These are phyloP conservation scores for Penicillium sp. DNA, from an alignment of 2,329 filamentous ascomycete species.

Conservation along the genomic window DNA sequence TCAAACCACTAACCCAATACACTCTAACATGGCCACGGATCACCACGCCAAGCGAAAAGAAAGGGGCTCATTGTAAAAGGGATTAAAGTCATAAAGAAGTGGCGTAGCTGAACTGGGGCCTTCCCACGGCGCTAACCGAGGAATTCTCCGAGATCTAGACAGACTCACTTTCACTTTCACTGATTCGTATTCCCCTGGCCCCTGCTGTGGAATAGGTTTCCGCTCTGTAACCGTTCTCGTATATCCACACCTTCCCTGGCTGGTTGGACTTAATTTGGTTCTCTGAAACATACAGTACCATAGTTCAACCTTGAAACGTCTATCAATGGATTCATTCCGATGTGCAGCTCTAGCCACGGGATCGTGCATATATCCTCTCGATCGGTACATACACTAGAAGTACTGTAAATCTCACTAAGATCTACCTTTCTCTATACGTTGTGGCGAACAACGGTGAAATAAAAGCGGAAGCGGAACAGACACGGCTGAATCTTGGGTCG, in stretches of 20 bases:
- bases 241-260: no score
- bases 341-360: neutral
- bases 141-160: no score
- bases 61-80: neutral
- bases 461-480: neutral
- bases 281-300: neutral
- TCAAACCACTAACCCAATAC: no score
- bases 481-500: neutral
- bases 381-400: neutral
- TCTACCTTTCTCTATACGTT: no score
- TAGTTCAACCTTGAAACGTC: neutral
- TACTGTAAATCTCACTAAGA: no score
- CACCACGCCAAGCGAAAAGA: neutral
- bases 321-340: neutral
- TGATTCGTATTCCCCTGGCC: no score
- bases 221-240: no score
- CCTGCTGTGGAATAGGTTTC: no score
- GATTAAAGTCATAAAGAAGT: neutral
- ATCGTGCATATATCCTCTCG: neutral
- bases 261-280: no score
- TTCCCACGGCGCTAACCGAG: neutral
- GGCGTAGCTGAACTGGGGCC: conserved; percentile 17
- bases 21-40: no score
- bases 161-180: no score
- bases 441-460: neutral